A percentile compares a stretch with the other conserved stretches of the same genome.
Conservation (phyloP, 1,139 yeast species). For the Taphrina wiesneri region DNA sequence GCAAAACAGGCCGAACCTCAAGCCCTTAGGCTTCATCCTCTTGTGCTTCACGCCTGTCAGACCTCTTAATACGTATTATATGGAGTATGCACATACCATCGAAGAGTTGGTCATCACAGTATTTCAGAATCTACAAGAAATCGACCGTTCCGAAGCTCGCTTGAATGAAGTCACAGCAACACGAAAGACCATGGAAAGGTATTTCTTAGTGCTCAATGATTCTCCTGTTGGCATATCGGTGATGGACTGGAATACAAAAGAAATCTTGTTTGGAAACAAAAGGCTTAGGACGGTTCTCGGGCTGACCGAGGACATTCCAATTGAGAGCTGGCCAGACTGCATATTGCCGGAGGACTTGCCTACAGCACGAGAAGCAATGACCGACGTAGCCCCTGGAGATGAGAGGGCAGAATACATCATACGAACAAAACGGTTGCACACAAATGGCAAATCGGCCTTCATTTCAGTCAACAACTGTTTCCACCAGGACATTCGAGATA, state of each 20-base stretch:
- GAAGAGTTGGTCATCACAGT: not conserved
- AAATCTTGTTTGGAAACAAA: not conserved
- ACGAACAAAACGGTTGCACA: constrained; percentile 1
- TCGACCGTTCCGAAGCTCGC: not conserved
- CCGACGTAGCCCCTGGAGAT: not conserved
- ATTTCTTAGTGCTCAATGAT: constrained; percentile 1
- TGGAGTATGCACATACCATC: not conserved
- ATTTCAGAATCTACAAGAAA: constrained; percentile 1
- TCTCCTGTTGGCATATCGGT: constrained; percentile 11
- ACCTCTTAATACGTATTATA: not conserved
- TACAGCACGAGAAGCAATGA: not conserved
- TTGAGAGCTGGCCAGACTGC: not conserved
- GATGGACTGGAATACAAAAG: constrained; percentile 13
- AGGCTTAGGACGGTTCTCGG: constrained; percentile 4
- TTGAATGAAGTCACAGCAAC: not conserved
- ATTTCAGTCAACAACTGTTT: constrained; percentile 3
- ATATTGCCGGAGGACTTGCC: not conserved
- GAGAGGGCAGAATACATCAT: not conserved
- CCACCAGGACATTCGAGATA: not conserved
- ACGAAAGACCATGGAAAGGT: not conserved
- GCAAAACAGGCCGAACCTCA: not conserved
- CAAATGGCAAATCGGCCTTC: constrained; percentile 11
- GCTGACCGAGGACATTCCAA: not conserved
- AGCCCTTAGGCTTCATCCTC: constrained; percentile 3
- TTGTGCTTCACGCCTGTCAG: constrained; percentile 17